Base-by-base conservation (phyloP, 768 basidiomycete species). In the Chalciporus chontae region DNA sequence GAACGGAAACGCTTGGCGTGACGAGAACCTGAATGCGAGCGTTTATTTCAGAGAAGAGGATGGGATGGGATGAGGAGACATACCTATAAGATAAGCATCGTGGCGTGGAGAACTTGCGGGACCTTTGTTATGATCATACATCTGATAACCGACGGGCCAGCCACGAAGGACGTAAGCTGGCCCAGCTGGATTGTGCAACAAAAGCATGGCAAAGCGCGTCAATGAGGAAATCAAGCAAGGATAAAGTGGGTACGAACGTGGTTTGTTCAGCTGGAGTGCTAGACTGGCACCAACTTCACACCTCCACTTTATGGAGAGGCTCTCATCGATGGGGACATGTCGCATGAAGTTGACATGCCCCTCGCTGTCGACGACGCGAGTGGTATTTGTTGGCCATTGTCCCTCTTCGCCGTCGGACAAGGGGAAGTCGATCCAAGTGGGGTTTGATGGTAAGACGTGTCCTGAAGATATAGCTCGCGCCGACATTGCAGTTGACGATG, bases 11-110 rank as follows among this genome's bases (percentile, higher is more conserved):
- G 77, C 26, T 69, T 70, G 36, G 74, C 68, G 43, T 68, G 50
- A 26, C 57, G 49, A 2, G 83, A 83, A 69, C 69, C 67, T 74
- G 48, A 19, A 51, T 43, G 26, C 17, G 32, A 47, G 18, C 13
- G 41, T 36, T 48, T 14, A 17, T n/a, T 8, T 43, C 32, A 46
- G 36, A 3, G 1, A 18, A n/a, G 13, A 3, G 45, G n/a, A 38
- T 32, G 31, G 24, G 3, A 48, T 15, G 0, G 14, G 14, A 40
- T 15, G 14, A 47, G n/a, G 39, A 39, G 15, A 57, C 71, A 31
- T 18, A 90, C 90, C 90, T 50, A 77, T 81, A 21, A 93, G 77
- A 70, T 94, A 94, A 14, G 84, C 69, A 63, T 94, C 91, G 52
- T 85, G 83, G 50, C 91, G 73, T 18, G 85, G 80, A 34, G 67